Evolutionary conservation across 2,329 filamentous ascomycete species (phyloP), one percentile per base, ranked within the genome.

Genomic region (Aspergillus eucalypticola): DNA sequence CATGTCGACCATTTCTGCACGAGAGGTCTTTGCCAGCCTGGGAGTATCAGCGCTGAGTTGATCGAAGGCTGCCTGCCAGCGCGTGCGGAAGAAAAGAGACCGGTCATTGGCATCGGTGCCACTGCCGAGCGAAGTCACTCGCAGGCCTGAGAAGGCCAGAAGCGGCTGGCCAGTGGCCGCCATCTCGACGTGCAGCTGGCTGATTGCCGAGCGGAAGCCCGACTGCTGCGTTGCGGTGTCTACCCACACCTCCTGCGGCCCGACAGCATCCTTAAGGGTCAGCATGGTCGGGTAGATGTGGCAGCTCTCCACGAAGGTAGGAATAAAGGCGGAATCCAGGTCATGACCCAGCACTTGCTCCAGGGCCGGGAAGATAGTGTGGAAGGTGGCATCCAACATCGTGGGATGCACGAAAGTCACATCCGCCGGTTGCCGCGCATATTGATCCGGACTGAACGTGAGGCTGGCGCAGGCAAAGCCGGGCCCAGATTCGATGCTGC

Each of bases 341-440:
- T 23, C 21, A 7, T 15, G 19, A 15, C 35, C 52, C 35, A 42
- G 21, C 11, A 38, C 27, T 17, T 25, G 25, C 54, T 49, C 54
- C 27, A 38, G 17, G 21, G 27, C 44, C 13, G 54, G 42, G 29
- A 56, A 56, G 21, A 56, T 49, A 8, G 42, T 23, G 42, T 56
- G 54, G 8, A 44, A 50, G n/a, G 54, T 38, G 17, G 42, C 42
- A 17, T 56, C 54, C 8, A 56, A 19, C 2, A 56, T 49, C 13
- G 42, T 56, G 5, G 53, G 53, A 17, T 55, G 53, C 3, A 55
- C 39, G 11, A 55, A 42, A 7, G 19, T 42, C 13, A 46, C 44
- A 13, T 48, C 44, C 5, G 21, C 44, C 2, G 44, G 44, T 15
- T 23, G 21, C 25, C 10, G 35, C 19, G 19, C 39, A 32, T 11